Base-by-base conservation (phyloP, 352 stramenopile genomes). In the Pythium sukuiense region DNA sequence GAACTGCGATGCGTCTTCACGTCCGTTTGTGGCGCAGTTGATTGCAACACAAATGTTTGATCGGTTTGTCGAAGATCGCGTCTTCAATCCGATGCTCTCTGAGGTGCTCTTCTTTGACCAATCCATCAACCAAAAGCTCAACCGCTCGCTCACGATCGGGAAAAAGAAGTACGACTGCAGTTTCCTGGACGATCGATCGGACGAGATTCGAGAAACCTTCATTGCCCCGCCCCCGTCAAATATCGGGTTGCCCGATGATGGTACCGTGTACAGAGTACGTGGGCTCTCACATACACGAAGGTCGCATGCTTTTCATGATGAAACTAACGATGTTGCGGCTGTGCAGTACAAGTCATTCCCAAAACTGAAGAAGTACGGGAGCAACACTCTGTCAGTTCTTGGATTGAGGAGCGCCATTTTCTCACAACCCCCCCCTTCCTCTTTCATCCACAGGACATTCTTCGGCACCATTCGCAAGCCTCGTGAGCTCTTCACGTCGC, bases 101-200 rank as follows among this genome's bases (percentile, higher is more conserved):
- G 83, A 95, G 65, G 86, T 95, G 50, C 55, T 87, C 3, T 95
- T 95, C 69, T 95, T 95, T 54, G 86, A 95, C 49, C 83, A 92
- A 63, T 92, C 86, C 9, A 95, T 95, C 63, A 91, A 89, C 57
- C 83, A 92, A 61, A 95, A 95, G 65, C 81, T 92, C 49, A 94
- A 94, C 57, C 83, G 85, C 5, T 91, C 81, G 12, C 65, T 88
- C 37, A 80, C 72, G 9, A 81, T 92, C 35, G 81, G 82, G 3
- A 93, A 92, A 62, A 92, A 90, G 71, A 95, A 95, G 64, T 84
- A 87, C 56, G 84, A 95, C 61, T 90, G 83, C 67, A 87, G 76
- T 52, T 95, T 95, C 63, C 67, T 95, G n/a, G 84, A 91, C 24
- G 81, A 93, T 58, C 75, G 70, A 7, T 81, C 81, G 0, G 83